phyloP scores from a whole-genome alignment of 2,329 filamentous ascomycete genomes.

The Elsinoe perseae region DNA sequence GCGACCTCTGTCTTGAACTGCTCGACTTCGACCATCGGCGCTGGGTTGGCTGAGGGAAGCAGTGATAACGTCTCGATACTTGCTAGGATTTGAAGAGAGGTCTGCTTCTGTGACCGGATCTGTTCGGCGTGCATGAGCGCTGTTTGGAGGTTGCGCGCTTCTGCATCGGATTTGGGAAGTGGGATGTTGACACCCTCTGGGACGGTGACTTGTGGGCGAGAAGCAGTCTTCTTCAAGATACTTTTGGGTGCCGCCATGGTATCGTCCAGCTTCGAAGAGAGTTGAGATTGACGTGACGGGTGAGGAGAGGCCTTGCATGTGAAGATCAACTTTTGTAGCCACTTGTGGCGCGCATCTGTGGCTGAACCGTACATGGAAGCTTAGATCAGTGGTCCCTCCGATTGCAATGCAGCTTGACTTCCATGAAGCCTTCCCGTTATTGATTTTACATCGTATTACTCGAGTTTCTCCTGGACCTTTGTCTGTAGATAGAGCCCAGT shows the following conservation, averaged over 20 bases:
- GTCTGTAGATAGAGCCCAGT: background rate
- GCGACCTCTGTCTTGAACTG: constrained; percentile 60
- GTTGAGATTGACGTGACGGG: background rate
- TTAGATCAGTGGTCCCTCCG: background rate
- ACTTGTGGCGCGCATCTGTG: background rate
- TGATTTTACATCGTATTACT: no score
- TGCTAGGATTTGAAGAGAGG: constrained; percentile 65
- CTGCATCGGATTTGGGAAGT: constrained; percentile 24
- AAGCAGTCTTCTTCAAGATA: constrained; percentile 37
- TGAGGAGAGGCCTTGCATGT: background rate
- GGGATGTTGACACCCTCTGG: constrained; percentile 9
- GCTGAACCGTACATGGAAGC: background rate
- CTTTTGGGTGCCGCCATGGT: constrained; percentile 32
- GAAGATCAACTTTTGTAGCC: background rate
- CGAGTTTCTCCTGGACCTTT: background rate
- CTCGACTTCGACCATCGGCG: constrained; percentile 41
- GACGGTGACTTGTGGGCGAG: constrained; percentile 16
- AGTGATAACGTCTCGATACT: constrained; percentile 61
- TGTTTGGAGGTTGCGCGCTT: constrained; percentile 47
- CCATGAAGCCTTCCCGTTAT: no score
- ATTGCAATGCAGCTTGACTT: background rate
- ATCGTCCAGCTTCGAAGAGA: background rate
- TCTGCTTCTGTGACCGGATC: constrained; percentile 73
- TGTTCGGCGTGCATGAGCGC: constrained; percentile 76
- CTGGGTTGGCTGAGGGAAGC: constrained; percentile 43